phyloP scores from a whole-genome alignment of 768 basidiomycete species.

The Boletellus ananiceps region DNA sequence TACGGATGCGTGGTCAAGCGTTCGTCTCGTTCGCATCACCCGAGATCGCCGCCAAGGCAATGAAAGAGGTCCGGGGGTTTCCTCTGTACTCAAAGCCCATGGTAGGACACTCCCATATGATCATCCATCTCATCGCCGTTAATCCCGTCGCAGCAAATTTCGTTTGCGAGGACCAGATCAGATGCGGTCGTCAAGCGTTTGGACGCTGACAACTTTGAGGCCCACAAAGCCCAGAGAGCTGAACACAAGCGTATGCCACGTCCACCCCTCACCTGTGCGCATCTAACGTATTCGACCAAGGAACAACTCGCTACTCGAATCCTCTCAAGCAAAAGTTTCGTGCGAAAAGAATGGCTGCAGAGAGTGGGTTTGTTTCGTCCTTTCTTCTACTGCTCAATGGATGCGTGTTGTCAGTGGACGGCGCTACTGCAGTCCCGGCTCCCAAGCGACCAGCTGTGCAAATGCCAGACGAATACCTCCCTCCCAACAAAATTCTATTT shows the following conservation, averaged over 20 bases:
- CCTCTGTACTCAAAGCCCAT: conserved; percentile 96
- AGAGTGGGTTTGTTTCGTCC: conserved; percentile 45
- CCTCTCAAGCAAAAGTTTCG: conserved; percentile 84
- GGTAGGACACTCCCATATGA: conserved; percentile 44
- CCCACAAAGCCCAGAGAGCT: conserved; percentile 67
- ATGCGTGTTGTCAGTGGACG: conserved; percentile 51
- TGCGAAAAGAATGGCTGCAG: conserved; percentile 74
- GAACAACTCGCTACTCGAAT: conserved; percentile 79
- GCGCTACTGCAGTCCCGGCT: conserved; percentile 57
- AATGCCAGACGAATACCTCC: conserved; percentile 99
- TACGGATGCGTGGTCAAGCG: conserved; percentile 98
- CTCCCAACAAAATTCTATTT: conserved; percentile 98
- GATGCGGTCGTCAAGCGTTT: conserved; percentile 83
- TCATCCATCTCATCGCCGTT: not conserved
- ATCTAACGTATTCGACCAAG: conserved; percentile 36
- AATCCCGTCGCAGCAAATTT: conserved; percentile 71
- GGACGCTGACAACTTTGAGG: conserved; percentile 62
- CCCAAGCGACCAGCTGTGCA: conserved; percentile 82
- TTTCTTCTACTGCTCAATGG: not conserved
- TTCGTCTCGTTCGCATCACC: conserved; percentile 88
- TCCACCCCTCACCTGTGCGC: not conserved
- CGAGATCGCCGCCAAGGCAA: conserved; percentile 80
- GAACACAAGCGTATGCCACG: conserved; percentile 77
- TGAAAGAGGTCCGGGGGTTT: conserved; percentile 91
- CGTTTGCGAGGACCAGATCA: conserved; percentile 84